Evolutionary conservation across 345 rosid species (phyloP).

Genomic region (Chamaenerion angustifolium): DNA sequence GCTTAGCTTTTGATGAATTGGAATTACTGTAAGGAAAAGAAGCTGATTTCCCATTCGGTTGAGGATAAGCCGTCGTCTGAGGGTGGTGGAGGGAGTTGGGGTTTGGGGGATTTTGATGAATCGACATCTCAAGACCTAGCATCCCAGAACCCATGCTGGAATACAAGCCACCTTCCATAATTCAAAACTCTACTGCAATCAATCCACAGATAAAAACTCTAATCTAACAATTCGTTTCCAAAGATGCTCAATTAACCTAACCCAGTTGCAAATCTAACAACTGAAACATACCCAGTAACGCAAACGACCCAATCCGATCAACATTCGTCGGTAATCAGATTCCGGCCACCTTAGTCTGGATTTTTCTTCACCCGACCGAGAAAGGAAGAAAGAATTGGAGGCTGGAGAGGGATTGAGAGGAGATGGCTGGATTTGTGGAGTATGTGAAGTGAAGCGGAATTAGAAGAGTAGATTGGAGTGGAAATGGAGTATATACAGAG

Average conservation of each 20-base stretch:
- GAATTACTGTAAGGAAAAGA: conserved; percentile 7
- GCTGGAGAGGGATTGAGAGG: not conserved
- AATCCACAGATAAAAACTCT: not conserved
- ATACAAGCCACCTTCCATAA: conserved; percentile 60
- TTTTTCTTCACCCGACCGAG: not conserved
- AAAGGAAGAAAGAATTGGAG: not conserved
- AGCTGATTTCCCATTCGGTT: conserved; percentile 5
- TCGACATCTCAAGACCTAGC: conserved; percentile 60
- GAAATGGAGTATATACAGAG: conserved; percentile 10
- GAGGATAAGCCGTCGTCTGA: conserved; percentile 30
- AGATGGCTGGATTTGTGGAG: not conserved
- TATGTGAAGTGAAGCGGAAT: not conserved
- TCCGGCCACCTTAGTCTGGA: not conserved
- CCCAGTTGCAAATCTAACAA: too few relatives aligned
- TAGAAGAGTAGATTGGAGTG: conserved; percentile 1
- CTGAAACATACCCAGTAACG: not conserved
- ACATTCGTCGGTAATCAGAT: not conserved
- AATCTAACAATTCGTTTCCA: too few relatives aligned
- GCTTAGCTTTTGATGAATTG: conserved; percentile 33
- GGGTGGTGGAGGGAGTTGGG: conserved; percentile 25
- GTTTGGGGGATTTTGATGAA: conserved; percentile 42
- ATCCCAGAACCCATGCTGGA: conserved; percentile 60
- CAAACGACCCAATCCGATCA: conserved; percentile 6
- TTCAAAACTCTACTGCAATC: conserved; percentile 1
- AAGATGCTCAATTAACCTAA: too few relatives aligned